A percentile compares a stretch with the other conserved stretches of the same genome.
Conservation (phyloP, 179 eudicot species). For the Actinidia chinensis region DNA sequence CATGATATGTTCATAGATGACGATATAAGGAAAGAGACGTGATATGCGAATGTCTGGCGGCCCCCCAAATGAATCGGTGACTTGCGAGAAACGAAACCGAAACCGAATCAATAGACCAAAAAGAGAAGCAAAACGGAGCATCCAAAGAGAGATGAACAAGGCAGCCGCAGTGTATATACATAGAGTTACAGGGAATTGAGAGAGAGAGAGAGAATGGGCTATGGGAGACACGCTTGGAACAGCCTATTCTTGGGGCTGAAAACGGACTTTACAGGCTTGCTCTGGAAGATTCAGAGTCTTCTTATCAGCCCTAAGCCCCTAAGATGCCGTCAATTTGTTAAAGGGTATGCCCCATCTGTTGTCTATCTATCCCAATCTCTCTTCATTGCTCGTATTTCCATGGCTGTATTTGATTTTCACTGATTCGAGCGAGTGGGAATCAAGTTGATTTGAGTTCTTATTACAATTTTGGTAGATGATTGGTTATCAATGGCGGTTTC, state of each 20-base stretch:
- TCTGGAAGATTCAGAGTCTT: slow-evolving; percentile 69
- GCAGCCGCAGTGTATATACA: not conserved
- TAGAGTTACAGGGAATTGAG: not conserved
- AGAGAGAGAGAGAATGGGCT: slow-evolving; percentile 51
- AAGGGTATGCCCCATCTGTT: slow-evolving; percentile 37
- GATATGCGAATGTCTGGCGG: not conserved
- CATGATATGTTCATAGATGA: too few species aligned
- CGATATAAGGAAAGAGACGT: too few species aligned
- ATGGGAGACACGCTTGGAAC: slow-evolving; percentile 83
- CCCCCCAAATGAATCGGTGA: not conserved
- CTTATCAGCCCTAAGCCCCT: slow-evolving; percentile 46
- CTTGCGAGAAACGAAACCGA: slow-evolving; percentile 4
- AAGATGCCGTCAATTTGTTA: slow-evolving; percentile 61
- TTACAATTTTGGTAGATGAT: too few species aligned
- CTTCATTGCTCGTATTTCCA: too few species aligned
- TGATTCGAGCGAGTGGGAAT: too few species aligned
- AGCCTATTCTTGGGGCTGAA: slow-evolving; percentile 80
- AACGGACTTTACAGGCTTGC: slow-evolving; percentile 71
- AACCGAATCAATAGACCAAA: not conserved
- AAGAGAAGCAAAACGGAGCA: not conserved
- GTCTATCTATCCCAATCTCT: not conserved
- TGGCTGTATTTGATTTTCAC: too few species aligned
- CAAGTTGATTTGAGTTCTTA: too few species aligned
- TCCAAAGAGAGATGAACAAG: not conserved
- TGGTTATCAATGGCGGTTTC: too few species aligned